Evolutionary conservation across 768 basidiomycete genomes (phyloP).

Genomic region (Macrolepiota albuminosa): DNA sequence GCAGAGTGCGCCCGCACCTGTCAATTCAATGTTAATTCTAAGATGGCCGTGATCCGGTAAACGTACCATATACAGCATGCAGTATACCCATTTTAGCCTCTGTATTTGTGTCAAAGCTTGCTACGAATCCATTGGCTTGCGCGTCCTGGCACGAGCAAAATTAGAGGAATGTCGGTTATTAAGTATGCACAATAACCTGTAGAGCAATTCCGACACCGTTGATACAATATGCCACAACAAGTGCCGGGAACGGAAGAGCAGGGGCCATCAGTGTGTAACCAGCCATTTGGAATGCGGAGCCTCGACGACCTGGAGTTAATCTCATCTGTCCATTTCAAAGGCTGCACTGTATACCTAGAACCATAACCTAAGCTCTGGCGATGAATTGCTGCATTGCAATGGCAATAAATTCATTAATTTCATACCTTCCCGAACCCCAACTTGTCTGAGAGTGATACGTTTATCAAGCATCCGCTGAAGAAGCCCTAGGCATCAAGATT

Average conservation of each 20-base stretch:
- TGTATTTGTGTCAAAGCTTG: conserved; percentile 48
- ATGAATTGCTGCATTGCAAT: neutral
- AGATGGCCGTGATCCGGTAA: neutral
- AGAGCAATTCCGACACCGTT: conserved; percentile 27
- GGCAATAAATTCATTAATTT: neutral
- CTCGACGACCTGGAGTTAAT: conserved; percentile 15
- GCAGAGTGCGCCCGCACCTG: conserved; percentile 61
- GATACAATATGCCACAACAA: conserved; percentile 33
- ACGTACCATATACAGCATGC: conserved; percentile 58
- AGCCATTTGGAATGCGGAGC: conserved; percentile 37
- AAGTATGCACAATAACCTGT: conserved; percentile 22
- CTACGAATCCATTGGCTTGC: conserved; percentile 69
- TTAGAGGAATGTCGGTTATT: neutral
- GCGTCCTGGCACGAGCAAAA: conserved; percentile 45
- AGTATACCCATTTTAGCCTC: conserved; percentile 66
- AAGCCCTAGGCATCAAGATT: conserved; percentile 21
- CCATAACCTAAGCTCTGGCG: conserved; percentile 17
- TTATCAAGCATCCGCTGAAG: conserved; percentile 25
- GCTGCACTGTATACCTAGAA: conserved; percentile 16
- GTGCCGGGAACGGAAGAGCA: conserved; percentile 49
- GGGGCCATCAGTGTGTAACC: conserved; percentile 43
- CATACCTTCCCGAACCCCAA: conserved; percentile 29
- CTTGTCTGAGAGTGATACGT: conserved; percentile 23
- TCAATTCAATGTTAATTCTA: neutral
- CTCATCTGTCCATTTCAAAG: neutral